Conservation (phyloP, 2,329 filamentous ascomycete genomes). For the Tolypocladium paradoxum region DNA sequence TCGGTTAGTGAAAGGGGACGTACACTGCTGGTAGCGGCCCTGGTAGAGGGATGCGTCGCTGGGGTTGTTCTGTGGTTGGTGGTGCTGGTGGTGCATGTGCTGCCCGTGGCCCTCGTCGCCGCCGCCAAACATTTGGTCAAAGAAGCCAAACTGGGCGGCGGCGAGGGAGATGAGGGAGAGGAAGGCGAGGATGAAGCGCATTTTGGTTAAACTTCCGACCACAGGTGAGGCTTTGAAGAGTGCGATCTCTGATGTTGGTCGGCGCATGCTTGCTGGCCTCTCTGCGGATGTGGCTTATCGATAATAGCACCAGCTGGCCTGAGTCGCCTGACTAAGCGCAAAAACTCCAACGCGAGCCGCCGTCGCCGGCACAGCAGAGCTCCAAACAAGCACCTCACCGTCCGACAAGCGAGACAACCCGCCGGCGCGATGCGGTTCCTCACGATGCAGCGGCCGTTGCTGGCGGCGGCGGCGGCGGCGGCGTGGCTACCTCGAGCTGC, state of each 20-base stretch:
- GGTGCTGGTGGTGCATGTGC: constrained; percentile 34
- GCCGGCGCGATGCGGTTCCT: constrained; percentile 31
- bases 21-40: constrained; percentile 57
- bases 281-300: not conserved
- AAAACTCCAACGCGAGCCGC: constrained; percentile 1
- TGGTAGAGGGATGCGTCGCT: constrained; percentile 79
- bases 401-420: constrained; percentile 16
- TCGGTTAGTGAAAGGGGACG: constrained; percentile 5
- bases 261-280: not conserved
- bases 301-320: not conserved
- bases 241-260: not conserved
- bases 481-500: constrained; percentile 15
- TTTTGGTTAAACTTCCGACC: constrained; percentile 8
- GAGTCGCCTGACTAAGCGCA: constrained; percentile 1
- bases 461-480: constrained; percentile 25
- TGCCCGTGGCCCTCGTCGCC: constrained; percentile 30
- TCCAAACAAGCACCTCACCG: not conserved
- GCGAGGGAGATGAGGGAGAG: constrained; percentile 51
- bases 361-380: not conserved
- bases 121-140: constrained; percentile 90
- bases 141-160: constrained; percentile 82
- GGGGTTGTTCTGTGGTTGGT: constrained; percentile 60
- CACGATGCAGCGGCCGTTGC: constrained; percentile 34
- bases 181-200: constrained; percentile 29
- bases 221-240: not conserved